phyloP scores from a whole-genome alignment of 345 rosid genomes.

The Gossypium ekmanianum region DNA sequence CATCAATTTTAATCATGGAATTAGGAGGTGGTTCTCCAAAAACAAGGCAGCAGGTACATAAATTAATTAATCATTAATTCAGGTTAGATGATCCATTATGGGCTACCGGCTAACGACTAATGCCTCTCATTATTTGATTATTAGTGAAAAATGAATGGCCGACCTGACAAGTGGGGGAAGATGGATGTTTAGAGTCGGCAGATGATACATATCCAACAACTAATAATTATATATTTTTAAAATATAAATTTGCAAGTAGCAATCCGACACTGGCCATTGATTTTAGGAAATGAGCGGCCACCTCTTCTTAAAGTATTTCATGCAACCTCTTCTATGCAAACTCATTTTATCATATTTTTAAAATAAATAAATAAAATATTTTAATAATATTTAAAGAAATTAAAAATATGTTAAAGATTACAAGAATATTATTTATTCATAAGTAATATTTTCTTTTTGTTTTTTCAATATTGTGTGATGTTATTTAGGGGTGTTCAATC shows the following conservation, averaged over 20 bases:
- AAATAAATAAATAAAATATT: no score
- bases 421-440: neutral
- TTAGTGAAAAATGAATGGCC: neutral
- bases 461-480: no score
- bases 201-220: neutral
- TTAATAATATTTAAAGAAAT: neutral
- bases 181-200: neutral
- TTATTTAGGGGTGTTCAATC: no score
- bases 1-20: neutral
- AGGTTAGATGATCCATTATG: neutral
- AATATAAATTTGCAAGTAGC: neutral
- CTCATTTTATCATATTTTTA: no score
- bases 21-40: neutral
- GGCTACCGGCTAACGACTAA: neutral
- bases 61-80: neutral
- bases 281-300: neutral
- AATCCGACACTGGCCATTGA: neutral
- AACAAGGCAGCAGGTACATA: neutral
- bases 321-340: no score
- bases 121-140: slow-evolving; percentile 1
- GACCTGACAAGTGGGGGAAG: neutral
- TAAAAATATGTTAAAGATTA: neutral
- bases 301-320: no score
- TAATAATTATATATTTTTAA: neutral
- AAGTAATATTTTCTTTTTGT: neutral